Conservation (phyloP, 2,329 filamentous ascomycete genomes). For the Xylariaceae sp. region DNA sequence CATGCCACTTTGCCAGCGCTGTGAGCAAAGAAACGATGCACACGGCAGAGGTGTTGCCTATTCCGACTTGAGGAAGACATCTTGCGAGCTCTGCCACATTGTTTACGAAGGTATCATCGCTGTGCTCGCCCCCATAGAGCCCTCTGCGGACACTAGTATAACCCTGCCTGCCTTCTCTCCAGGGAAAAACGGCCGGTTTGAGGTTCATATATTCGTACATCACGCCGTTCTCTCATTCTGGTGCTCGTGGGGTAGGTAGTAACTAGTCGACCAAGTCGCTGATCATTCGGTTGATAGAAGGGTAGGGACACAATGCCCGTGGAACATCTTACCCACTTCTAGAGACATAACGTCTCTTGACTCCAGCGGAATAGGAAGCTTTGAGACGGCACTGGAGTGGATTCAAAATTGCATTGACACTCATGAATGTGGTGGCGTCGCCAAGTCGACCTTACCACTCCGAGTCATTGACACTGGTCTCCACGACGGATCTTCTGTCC, state of each 20-base stretch:
- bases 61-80: conserved; percentile 3
- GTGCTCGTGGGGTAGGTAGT: conserved; percentile 20
- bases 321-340: conserved; percentile 18
- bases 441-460: conserved; percentile 4
- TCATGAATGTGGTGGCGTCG: conserved; percentile 6
- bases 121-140: conserved; percentile 5
- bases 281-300: too few species aligned
- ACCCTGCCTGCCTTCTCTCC: conserved; percentile 13
- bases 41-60: neutral
- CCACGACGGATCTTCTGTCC: conserved; percentile 2
- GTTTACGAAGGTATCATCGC: conserved; percentile 19
- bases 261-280: too few species aligned
- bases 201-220: conserved; percentile 2
- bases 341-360: conserved; percentile 20
- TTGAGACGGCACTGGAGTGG: conserved; percentile 19
- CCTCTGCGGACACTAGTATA: neutral
- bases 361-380: conserved; percentile 17
- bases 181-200: neutral
- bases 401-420: conserved; percentile 13
- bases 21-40: neutral
- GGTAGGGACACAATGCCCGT: conserved; percentile 21
- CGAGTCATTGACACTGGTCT: conserved; percentile 18
- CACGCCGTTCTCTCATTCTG: conserved; percentile 14
- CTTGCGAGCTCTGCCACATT: conserved; percentile 15
- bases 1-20: conserved; percentile 43